These are phyloP conservation scores for Nicotiana paniculata DNA, from an alignment of 257 asterid genomes.

Conservation along the genomic window DNA sequence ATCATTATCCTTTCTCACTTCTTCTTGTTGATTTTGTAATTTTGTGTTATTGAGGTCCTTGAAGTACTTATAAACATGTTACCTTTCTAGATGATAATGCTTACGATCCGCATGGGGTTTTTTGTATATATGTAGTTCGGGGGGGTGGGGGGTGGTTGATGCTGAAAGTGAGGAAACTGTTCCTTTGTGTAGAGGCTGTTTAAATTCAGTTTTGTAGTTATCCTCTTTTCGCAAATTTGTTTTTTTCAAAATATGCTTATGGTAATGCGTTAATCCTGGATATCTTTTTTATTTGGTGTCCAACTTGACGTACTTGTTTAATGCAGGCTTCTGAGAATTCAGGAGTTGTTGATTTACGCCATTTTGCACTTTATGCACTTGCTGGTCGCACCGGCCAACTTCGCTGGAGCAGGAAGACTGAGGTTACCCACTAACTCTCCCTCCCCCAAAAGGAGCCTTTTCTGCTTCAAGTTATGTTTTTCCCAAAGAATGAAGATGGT, in stretches of 20 bases:
- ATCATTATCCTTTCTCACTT: background rate
- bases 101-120: background rate
- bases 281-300: background rate
- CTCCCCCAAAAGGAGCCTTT: background rate
- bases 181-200: background rate
- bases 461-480: background rate
- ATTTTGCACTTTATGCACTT: constrained; percentile 91
- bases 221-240: background rate
- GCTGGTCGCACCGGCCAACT: constrained; percentile 84
- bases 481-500: background rate
- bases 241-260: background rate
- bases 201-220: background rate
- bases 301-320: background rate
- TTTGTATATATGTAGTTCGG: too few species aligned
- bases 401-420: constrained; percentile 85
- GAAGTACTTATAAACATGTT: background rate
- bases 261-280: background rate
- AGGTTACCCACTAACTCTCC: constrained; percentile 33
- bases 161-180: background rate
- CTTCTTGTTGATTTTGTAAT: background rate
- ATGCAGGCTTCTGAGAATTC: constrained; percentile 65
- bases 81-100: background rate
- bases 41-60: background rate
- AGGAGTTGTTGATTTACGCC: constrained; percentile 70
- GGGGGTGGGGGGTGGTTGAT: background rate